Percentiles rank a stretch among this genome's conserved stretches.
Evolutionary conservation across 305 asterid species (phyloP).

Genomic region (Fraxinus velutina): DNA sequence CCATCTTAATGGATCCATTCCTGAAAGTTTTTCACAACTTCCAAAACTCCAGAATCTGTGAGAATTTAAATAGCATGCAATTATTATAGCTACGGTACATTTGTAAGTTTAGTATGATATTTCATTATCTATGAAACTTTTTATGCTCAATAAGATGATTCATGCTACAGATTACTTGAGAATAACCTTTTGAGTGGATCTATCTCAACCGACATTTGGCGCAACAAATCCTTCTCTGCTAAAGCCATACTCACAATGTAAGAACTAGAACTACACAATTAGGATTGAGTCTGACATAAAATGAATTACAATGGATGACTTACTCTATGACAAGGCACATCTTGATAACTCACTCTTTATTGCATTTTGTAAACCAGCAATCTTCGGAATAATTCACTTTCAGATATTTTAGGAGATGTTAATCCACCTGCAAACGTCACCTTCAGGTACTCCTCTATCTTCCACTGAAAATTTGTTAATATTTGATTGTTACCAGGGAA

Average conservation of each 20-base stretch:
- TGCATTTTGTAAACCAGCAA: conserved; percentile 30
- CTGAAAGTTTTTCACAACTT: conserved; percentile 34
- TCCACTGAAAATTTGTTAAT: not conserved
- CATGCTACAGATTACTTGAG: conserved; percentile 37
- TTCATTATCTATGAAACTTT: not conserved
- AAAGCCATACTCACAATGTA: conserved; percentile 34
- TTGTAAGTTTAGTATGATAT: not conserved
- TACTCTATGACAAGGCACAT: not conserved
- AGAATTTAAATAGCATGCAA: conserved; percentile 17
- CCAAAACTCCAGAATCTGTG: conserved; percentile 47
- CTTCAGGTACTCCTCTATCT: conserved; percentile 36
- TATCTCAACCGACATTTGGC: conserved; percentile 36
- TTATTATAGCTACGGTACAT: not conserved
- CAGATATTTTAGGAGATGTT: conserved; percentile 35
- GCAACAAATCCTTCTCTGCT: conserved; percentile 34
- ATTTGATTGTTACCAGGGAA: not conserved
- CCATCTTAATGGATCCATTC: conserved; percentile 42
- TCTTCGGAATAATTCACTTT: conserved; percentile 36
- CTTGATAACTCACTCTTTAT: conserved; percentile 12
- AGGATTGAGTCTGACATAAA: not conserved
- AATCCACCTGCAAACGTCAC: conserved; percentile 44
- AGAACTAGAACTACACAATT: not conserved
- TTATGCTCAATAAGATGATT: not conserved
- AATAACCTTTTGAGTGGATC: conserved; percentile 43
- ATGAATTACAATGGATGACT: not conserved